Conservation (phyloP, 2,329 filamentous ascomycete species). For the Apiospora arundinis region DNA sequence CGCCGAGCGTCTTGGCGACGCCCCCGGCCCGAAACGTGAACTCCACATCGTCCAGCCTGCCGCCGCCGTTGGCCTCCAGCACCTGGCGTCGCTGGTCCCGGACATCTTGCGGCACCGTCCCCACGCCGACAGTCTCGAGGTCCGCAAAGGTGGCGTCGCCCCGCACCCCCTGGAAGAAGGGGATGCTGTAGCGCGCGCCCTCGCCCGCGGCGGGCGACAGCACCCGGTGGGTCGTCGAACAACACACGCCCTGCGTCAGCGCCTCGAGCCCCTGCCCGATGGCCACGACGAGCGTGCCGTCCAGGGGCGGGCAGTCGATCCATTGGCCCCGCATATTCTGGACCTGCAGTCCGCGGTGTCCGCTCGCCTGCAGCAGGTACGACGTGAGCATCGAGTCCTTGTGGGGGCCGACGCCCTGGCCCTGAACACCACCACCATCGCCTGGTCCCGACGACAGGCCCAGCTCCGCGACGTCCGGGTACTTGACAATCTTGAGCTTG, state of each 20-base stretch:
- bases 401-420: slow-evolving; percentile 76
- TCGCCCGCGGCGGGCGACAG: slow-evolving; percentile 73
- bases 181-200: slow-evolving; percentile 79
- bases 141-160: slow-evolving; percentile 82
- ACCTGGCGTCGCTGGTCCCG: slow-evolving; percentile 66
- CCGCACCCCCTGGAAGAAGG: slow-evolving; percentile 88
- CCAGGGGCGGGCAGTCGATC: slow-evolving; percentile 81
- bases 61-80: slow-evolving; percentile 60
- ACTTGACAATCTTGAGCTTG: slow-evolving; percentile 90
- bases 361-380: slow-evolving; percentile 80
- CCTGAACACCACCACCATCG: slow-evolving; percentile 41
- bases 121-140: slow-evolving; percentile 67
- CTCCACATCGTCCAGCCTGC: slow-evolving; percentile 76
- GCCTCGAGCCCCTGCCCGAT: slow-evolving; percentile 90
- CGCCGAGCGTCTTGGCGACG: slow-evolving; percentile 72
- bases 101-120: slow-evolving; percentile 65
- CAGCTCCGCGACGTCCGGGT: slow-evolving; percentile 73
- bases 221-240: slow-evolving; percentile 82
- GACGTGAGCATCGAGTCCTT: slow-evolving; percentile 86
- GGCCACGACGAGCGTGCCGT: slow-evolving; percentile 82
- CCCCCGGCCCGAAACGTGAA: slow-evolving; percentile 81
- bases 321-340: slow-evolving; percentile 80
- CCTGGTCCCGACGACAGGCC: slow-evolving; percentile 45
- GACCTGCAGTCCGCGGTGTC: slow-evolving; percentile 80
- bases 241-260: slow-evolving; percentile 81